phyloP scores from a whole-genome alignment of 164 flowering plant genomes.

The Vitis vinifera region DNA sequence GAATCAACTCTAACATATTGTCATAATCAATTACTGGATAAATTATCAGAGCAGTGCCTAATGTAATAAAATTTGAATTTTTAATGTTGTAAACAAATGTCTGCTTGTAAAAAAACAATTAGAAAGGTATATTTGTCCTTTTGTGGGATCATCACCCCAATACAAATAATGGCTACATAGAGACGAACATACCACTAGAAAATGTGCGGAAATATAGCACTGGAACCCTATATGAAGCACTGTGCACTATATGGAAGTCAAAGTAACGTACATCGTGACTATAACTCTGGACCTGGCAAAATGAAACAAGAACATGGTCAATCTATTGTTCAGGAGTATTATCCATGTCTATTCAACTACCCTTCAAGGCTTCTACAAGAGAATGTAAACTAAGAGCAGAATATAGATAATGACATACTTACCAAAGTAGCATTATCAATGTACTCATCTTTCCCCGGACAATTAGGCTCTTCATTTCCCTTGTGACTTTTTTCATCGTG shows the following conservation, averaged over 20 bases:
- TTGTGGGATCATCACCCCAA: too few relatives aligned
- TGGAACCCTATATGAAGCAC: constrained; percentile 72
- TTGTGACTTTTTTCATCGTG: constrained; percentile 18
- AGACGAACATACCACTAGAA: constrained; percentile 48
- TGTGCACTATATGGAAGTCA: constrained; percentile 83
- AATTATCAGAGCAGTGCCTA: too few relatives aligned
- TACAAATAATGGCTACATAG: background rate
- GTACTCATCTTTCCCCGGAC: constrained; percentile 25
- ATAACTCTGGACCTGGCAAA: constrained; percentile 44
- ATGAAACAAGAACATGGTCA: constrained; percentile 8
- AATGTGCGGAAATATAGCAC: constrained; percentile 79
- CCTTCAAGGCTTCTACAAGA: background rate
- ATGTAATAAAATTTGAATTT: too few relatives aligned
- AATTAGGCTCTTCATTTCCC: constrained; percentile 25
- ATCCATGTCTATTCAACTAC: background rate
- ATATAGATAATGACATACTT: background rate
- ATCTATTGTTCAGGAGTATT: background rate
- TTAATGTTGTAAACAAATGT: too few relatives aligned
- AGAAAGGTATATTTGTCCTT: too few relatives aligned
- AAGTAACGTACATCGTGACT: constrained; percentile 42
- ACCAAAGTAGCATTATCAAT: constrained; percentile 57
- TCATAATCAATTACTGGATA: too few relatives aligned
- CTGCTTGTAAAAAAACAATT: too few relatives aligned
- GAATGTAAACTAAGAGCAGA: too few relatives aligned
- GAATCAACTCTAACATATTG: too few relatives aligned